These are phyloP conservation scores for Leptomonas pyrrhocoris DNA, from an alignment of 208 protist species.

Conservation along the genomic window DNA sequence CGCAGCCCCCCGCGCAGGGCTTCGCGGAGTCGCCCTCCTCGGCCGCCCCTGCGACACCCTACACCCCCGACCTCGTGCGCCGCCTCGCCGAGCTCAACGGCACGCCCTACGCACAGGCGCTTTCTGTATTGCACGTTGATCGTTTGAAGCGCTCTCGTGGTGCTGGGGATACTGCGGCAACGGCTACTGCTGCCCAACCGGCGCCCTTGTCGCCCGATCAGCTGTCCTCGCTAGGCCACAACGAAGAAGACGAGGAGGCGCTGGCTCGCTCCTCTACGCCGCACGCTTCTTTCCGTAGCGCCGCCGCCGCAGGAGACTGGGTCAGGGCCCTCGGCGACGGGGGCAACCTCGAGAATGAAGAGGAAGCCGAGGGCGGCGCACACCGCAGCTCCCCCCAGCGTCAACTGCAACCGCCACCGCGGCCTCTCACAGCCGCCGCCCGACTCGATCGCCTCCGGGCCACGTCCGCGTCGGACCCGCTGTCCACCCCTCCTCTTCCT, in stretches of 20 bases:
- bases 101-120: slow-evolving; percentile 4
- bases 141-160: slow-evolving; percentile 20
- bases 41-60: slow-evolving; percentile 18
- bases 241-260: slow-evolving; percentile 21
- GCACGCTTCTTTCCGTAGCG: not conserved
- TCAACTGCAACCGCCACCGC: not conserved
- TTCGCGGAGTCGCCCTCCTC: not conserved
- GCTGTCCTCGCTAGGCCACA: not conserved
- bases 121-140: slow-evolving; percentile 7
- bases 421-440: not conserved
- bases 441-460: slow-evolving; percentile 10
- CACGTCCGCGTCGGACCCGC: not conserved
- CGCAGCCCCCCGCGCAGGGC: not conserved
- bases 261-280: not conserved
- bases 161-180: not conserved
- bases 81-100: slow-evolving; percentile 27
- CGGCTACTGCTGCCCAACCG: not conserved
- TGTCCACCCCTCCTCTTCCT: not conserved
- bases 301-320: not conserved
- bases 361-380: not conserved
- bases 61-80: slow-evolving; percentile 24
- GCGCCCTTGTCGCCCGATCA: not conserved
- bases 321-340: not conserved
- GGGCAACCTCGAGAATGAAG: not conserved
- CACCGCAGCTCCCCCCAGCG: not conserved